Base-by-base conservation (phyloP, 1,284 basidiomycete species). In the Pseudozyma thailandica region DNA sequence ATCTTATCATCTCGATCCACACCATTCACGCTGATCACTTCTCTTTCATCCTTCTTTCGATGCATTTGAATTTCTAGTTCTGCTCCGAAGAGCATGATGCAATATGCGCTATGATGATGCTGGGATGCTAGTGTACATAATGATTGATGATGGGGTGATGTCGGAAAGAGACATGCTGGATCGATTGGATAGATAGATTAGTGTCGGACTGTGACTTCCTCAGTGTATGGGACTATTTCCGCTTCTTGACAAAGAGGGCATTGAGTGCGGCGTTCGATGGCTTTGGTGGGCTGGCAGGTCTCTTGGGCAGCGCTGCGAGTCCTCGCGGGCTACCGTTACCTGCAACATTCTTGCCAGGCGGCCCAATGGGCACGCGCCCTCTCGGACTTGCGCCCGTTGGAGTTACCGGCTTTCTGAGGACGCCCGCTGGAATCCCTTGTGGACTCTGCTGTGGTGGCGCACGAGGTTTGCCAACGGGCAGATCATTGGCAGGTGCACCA, bases 181-280 rank as follows among this genome's bases (percentile, higher is more conserved):
- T 7, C n/a, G n/a, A n/a, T n/a, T n/a, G n/a, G n/a, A n/a, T n/a
- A n/a, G n/a, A n/a, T n/a, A n/a, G n/a, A n/a, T n/a, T n/a, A n/a
- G n/a, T n/a, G n/a, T n/a, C n/a, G n/a, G n/a, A n/a, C n/a, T n/a
- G n/a, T n/a, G n/a, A n/a, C n/a, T n/a, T n/a, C n/a, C n/a, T n/a
- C n/a, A n/a, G 6, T 27, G 35, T 20, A 10, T 15, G n/a, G 26
- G 3, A 35, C 31, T 41, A 72, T 35, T 51, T 56, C 27, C 70
- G 63, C 56, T 68, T 72, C 56, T 68, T 68, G 49, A 72, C 70
- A 18, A 72, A 72, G 23, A 72, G 27, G 8, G 70, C 63, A 20
- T 72, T 61, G 39, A 72, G 64, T 4, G 70, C 64, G 5, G 70
- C 70, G 28, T 48, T 63, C 21, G 70, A 72, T 9, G 70, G 70